phyloP scores from a whole-genome alignment of 2,329 filamentous ascomycete genomes.

The Lecanoromycetidae sp. region DNA sequence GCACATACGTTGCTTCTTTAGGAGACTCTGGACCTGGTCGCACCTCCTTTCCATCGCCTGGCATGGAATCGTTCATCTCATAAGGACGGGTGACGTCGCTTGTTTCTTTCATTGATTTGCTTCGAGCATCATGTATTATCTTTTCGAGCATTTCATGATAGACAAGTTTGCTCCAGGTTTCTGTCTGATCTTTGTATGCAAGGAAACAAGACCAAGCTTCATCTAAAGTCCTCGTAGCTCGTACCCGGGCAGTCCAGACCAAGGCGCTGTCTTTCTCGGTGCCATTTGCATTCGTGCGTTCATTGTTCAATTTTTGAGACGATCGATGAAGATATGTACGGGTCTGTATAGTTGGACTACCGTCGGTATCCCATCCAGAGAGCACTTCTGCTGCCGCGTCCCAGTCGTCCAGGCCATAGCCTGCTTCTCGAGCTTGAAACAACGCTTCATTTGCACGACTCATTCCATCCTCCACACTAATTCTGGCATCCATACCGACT shows the following conservation, averaged over 20 bases:
- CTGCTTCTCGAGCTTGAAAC: conserved; percentile 46
- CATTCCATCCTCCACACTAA: conserved; percentile 43
- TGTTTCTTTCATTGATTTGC: neutral
- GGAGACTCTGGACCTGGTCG: conserved; percentile 44
- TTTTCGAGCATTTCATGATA: conserved; percentile 48
- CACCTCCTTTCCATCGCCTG: conserved; percentile 46
- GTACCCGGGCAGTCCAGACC: conserved; percentile 44
- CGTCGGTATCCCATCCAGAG: conserved; percentile 51
- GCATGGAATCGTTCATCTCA: too few relatives aligned
- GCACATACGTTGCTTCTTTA: conserved; percentile 46
- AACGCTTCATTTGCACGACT: conserved; percentile 47
- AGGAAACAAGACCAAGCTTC: conserved; percentile 56
- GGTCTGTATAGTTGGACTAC: conserved; percentile 51
- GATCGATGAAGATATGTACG: conserved; percentile 38
- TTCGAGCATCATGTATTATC: conserved; percentile 24
- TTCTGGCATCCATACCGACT: conserved; percentile 47
- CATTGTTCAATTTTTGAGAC: conserved; percentile 8
- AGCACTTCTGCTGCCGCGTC: conserved; percentile 43
- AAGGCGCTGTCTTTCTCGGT: conserved; percentile 17
- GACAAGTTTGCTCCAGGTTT: conserved; percentile 28
- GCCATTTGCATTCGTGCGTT: too few relatives aligned
- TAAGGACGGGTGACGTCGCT: conserved; percentile 20
- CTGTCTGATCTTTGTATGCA: conserved; percentile 37
- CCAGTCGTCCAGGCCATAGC: conserved; percentile 41
- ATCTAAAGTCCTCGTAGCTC: conserved; percentile 46